Base-by-base conservation (phyloP, 1,284 basidiomycete genomes). In the Puccinia coronata region DNA sequence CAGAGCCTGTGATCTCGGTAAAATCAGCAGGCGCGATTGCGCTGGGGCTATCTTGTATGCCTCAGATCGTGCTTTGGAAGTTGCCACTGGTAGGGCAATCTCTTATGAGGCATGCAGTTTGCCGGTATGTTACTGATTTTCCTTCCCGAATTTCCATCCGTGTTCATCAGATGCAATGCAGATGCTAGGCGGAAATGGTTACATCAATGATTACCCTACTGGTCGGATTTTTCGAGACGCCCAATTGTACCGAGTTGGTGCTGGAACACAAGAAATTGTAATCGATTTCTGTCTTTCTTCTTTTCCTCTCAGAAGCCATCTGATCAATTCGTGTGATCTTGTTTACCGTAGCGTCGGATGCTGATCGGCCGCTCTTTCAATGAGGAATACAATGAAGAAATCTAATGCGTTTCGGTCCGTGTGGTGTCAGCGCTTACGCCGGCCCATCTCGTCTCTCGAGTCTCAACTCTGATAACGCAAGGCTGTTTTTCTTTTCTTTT, bases 1-100 rank as follows among this genome's bases (percentile, higher is more conserved):
- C 6, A 88, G 91, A 84, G 94, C 94, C 25, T 96, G 94, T 85
- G 95, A 96, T 86, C 88, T 88, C 39, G 93, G 93, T 1, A 90
- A 92, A 83, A 88, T 95, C 82, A 95, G 93, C 84, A 89, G 95
- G 83, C 88, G 91, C 84, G 94, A 96, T 85, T 96, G 94, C 84
- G 94, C 94, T 23, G 94, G 94, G 20, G 93, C 93, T 1, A 96
- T 97, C 83, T 86, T 97, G 61, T 96, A 94, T 86, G 92, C 93
- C 14, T 94, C 94, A 0, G 95, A 97, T 85, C 91, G 91, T 84
- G 92, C 93, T 18, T 91, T 96, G 47, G 93, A 96, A 86, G 93
- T 96, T n/a, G 91, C 94, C 1, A 87, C 93, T 84, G 83, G 82
- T 82, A 31, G 25, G 69, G 18, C 31, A 34, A 1, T 72, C n/a